Conservation (phyloP, 441 rosid genomes). For the Pelargonium australe region DNA sequence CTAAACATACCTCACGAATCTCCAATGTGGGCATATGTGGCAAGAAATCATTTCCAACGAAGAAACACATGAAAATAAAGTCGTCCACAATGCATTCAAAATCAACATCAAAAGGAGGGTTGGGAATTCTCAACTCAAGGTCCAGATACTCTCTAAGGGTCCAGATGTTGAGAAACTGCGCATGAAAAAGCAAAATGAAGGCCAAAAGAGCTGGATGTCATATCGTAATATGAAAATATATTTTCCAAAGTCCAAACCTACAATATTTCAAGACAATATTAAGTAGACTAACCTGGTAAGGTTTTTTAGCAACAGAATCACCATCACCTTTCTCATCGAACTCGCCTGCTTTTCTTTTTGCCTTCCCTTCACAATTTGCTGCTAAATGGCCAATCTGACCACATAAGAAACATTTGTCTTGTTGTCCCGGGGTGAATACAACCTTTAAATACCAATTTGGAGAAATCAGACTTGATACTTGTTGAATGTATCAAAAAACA, state of each 20-base stretch:
- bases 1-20: conserved; percentile 86
- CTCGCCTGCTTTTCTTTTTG: conserved; percentile 78
- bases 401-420: conserved; percentile 88
- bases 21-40: conserved; percentile 99
- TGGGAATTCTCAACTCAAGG: conserved; percentile 60
- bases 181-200: neutral
- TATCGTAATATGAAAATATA: neutral
- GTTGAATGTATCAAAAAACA: neutral
- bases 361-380: conserved; percentile 80
- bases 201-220: neutral
- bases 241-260: too few species aligned
- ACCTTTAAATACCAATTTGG: conserved; percentile 38
- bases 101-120: conserved; percentile 47
- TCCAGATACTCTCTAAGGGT: conserved; percentile 90
- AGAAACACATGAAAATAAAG: conserved; percentile 97
- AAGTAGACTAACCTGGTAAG: conserved; percentile 62
- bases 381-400: conserved; percentile 96
- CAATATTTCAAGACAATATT: neutral
- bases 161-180: conserved; percentile 91
- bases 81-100: conserved; percentile 89
- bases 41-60: conserved; percentile 96
- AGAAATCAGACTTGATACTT: neutral
- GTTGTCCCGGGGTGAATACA: conserved; percentile 86
- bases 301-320: conserved; percentile 54
- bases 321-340: conserved; percentile 88